Evolutionary conservation across 2,329 filamentous ascomycete genomes (phyloP), one percentile per base, ranked within the genome.

Genomic region (Paramyrothecium sp.): DNA sequence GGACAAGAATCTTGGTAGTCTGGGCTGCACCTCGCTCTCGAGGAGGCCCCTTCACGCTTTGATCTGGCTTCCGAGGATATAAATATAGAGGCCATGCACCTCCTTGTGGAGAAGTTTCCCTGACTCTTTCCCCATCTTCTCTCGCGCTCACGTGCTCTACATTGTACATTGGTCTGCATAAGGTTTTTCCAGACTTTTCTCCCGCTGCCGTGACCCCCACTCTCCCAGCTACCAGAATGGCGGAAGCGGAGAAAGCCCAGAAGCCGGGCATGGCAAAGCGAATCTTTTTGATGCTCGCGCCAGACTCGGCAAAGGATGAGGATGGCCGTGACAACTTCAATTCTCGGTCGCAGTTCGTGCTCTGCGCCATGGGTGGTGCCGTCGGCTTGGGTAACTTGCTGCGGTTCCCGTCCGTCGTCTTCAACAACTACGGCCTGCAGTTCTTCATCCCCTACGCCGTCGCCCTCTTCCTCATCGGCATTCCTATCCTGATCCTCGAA

Each of bases 401-500:
- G 3, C 75, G 81, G 30, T 84, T 82, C 58, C 82, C 81, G 0
- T 83, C 79, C 0, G 78, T 81, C 30, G 76, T 83, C 1, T 84
- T 81, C 73, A 82, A 82, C 65, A 84, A 84, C 61, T 75, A 81
- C 51, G 81, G 81, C 10, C 70, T 83, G 0, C 82, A 84, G 58
- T 84, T 79, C 78, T 84, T 83, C 63, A 78, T 84, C 19, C 81
- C 81, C 0, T 84, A 84, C 57, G 59, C 81, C 12, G 67, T 83
- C 8, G 78, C 81, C 0, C 72, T 84, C 3, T 76, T 80, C 54
- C 65, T 80, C 2, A 54, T 85, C 44, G 81, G 81, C 13, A 83
- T 84, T 19, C 82, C 81, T 0, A 74, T 78, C 0, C 72, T 84
- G 11, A 74, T 81, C 5, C 75, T 84, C 22, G 80, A 85, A 59